A percentile compares a stretch with the other conserved stretches of the same genome.
Conservation (phyloP, 441 rosid species). For the Aleurites moluccanus region DNA sequence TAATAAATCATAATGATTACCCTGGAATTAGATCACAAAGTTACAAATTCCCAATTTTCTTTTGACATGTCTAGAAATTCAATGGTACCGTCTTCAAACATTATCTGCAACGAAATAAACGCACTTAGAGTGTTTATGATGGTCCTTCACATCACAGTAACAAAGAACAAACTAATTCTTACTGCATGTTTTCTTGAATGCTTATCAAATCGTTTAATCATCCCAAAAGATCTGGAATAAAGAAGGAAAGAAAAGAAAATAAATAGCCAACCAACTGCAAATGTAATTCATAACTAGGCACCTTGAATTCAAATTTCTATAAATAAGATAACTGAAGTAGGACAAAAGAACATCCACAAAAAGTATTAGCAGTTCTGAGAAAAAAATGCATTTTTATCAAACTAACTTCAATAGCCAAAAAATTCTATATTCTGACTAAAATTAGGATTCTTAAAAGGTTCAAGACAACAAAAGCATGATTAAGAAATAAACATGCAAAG, state of each 20-base stretch:
- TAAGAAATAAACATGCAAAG: background rate
- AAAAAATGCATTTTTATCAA: background rate
- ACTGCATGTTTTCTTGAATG: conserved; percentile 64
- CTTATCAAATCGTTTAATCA: conserved; percentile 60
- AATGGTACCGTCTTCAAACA: conserved; percentile 68
- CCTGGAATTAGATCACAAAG: conserved; percentile 18
- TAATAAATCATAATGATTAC: conserved; percentile 1
- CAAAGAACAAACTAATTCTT: conserved; percentile 22
- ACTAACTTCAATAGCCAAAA: background rate
- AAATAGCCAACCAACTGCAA: background rate
- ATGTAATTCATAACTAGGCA: conserved; percentile 10
- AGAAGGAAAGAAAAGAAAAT: conserved; percentile 16
- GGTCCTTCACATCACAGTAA: background rate
- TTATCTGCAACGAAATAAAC: conserved; percentile 40
- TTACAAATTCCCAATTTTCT: conserved; percentile 62
- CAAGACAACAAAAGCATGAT: background rate
- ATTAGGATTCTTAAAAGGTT: background rate
- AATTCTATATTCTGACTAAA: background rate
- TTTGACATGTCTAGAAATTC: conserved; percentile 68
- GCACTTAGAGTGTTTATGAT: conserved; percentile 8
- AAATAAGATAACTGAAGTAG: background rate
- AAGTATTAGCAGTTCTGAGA: background rate
- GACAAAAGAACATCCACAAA: background rate
- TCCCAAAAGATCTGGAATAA: conserved; percentile 59
- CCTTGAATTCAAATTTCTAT: background rate